Percentiles rank a stretch among this genome's conserved stretches.
Conservation (phyloP, 176 grass and related monocot species). For the Musa troglodytarum region DNA sequence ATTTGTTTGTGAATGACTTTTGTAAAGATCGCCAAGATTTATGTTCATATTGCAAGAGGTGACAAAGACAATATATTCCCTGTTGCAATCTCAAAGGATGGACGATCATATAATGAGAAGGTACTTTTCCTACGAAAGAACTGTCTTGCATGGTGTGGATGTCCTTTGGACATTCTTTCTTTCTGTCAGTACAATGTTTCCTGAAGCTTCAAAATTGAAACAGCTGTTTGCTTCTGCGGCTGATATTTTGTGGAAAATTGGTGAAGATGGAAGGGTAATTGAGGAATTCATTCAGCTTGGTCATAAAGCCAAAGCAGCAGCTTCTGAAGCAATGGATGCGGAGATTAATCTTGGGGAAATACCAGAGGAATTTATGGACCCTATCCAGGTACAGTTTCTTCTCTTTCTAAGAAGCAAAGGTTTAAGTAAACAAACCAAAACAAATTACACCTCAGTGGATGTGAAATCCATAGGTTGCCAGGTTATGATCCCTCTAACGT, state of each 20-base stretch:
- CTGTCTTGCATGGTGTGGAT: not conserved
- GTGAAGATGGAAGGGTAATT: conserved; percentile 57
- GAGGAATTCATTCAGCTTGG: conserved; percentile 74
- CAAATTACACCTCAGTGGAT: too few species aligned
- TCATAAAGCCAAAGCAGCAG: conserved; percentile 63
- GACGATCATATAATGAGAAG: conserved; percentile 81
- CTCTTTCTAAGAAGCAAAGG: not conserved
- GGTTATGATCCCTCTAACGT: too few species aligned
- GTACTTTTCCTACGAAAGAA: conserved; percentile 9
- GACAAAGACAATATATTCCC: conserved; percentile 78
- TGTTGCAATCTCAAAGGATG: conserved; percentile 87
- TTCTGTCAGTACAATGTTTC: not conserved
- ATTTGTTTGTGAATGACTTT: not conserved
- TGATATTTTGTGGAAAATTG: conserved; percentile 88
- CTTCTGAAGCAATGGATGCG: conserved; percentile 86
- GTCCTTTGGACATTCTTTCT: not conserved
- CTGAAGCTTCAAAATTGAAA: conserved; percentile 27
- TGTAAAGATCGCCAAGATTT: conserved; percentile 78
- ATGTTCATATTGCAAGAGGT: conserved; percentile 94
- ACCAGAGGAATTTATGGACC: conserved; percentile 97
- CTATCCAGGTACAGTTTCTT: conserved; percentile 66
- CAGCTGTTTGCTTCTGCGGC: conserved; percentile 77
- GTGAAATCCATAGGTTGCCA: too few species aligned
- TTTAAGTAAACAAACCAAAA: not conserved
- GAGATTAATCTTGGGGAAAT: conserved; percentile 86